Evolutionary conservation across 768 basidiomycete genomes (phyloP), one percentile per base, ranked within the genome.

Genomic region (Auriscalpium microsporum): DNA sequence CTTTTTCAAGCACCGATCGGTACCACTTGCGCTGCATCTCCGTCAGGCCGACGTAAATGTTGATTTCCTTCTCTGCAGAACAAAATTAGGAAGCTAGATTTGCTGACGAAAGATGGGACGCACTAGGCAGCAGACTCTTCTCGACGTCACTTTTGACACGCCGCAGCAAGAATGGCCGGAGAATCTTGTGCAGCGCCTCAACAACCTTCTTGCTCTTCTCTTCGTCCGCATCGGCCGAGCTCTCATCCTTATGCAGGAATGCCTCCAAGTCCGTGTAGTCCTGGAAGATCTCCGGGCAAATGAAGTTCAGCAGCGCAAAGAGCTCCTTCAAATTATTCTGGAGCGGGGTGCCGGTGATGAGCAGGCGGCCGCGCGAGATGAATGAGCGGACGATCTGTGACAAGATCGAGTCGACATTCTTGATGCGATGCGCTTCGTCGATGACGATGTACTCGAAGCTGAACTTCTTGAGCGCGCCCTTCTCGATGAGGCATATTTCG

Each of bases 11-110:
- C 8, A 99, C 87, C 2, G 84, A 90, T 34, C 92, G 86, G 70
- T 99, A 98, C 96, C 95, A 97, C 67, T 94, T 97, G 33, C 93
- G 75, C 68, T 99, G 96, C 92, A 99, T 94, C 21, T 96, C 94
- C 8, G 93, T 88, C 56, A 98, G 80, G 50, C 94, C 94, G 50
- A 99, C 89, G 56, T 98, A 99, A 45, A 98, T 92, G 64, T 98
- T 99, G 68, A 98, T 94, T 65, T 98, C 96, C 74, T 97, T 98
- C 74, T 98, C 89, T 91, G 62, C 50, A 23, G 45, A 46, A 34
- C 17, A 4, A 2, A 5, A 4, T 28, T 28, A 28, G 28, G 28
- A 4, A 1, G 28, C 28, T 28, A 28, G 2, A 28, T 28, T 28
- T 28, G 28, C 28, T 28, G 28, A 28, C 28, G 5, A 28, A 28